A percentile compares a stretch with the other conserved stretches of the same genome.
Conservation (phyloP, 306 rosid genomes). For the Prunus mira region DNA sequence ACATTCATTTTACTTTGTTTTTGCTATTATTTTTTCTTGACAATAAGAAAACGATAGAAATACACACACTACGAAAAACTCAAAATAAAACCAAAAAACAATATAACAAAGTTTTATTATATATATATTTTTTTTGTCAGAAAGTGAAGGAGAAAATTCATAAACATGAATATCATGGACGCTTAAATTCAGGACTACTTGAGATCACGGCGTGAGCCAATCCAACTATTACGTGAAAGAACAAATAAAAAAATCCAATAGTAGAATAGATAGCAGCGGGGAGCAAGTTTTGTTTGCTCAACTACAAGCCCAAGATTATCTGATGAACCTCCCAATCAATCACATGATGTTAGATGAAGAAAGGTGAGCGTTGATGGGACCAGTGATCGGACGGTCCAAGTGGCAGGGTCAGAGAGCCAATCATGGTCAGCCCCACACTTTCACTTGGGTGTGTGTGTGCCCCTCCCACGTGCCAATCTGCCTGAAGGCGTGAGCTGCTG, state of each 20-base stretch:
- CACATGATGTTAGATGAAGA: slow-evolving; percentile 27
- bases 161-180: fast-evolving
- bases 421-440: slow-evolving; percentile 41
- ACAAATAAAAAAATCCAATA: no score
- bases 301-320: no score
- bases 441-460: neutral
- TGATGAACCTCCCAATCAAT: slow-evolving; percentile 7
- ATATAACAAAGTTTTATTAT: no score
- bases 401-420: slow-evolving; percentile 39
- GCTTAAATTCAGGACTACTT: no score
- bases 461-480: slow-evolving; percentile 82
- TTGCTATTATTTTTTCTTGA: no score
- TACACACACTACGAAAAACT: neutral
- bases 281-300: no score
- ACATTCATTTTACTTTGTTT: neutral
- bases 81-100: neutral
- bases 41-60: no score
- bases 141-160: no score
- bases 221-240: no score
- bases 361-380: slow-evolving; percentile 21
- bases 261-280: no score
- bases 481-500: slow-evolving; percentile 48
- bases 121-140: no score
- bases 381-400: slow-evolving; percentile 24
- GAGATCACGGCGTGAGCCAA: fast-evolving